phyloP scores from a whole-genome alignment of 768 basidiomycete species.

The Trichaptum fuscoviolaceum region DNA sequence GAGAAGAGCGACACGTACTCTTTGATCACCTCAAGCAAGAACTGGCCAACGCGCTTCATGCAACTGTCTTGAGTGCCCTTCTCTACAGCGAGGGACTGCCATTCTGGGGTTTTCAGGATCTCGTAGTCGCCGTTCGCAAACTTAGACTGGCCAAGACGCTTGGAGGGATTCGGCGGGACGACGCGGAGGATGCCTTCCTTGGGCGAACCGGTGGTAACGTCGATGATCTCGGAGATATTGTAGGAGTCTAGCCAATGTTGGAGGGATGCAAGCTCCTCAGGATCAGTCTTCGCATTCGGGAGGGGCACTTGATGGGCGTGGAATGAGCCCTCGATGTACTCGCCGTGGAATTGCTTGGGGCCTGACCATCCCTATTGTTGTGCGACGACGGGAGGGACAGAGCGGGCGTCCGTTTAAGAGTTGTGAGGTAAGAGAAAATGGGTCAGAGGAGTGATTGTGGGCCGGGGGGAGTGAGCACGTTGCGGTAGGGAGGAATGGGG shows the following conservation, averaged over 20 bases:
- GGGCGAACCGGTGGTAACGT: conserved; percentile 43
- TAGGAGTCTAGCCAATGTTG: conserved; percentile 75
- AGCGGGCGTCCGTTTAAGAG: not conserved
- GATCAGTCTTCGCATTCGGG: conserved; percentile 58
- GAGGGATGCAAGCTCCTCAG: conserved; percentile 57
- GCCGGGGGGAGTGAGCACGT: not conserved
- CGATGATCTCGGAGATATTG: conserved; percentile 61
- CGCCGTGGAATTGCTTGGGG: conserved; percentile 60
- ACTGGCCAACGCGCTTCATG: conserved; percentile 65
- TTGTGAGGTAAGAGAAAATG: not conserved
- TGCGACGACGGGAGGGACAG: not conserved
- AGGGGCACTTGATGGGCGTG: conserved; percentile 87
- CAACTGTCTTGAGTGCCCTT: conserved; percentile 63
- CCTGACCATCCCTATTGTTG: conserved; percentile 51
- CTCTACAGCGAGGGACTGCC: conserved; percentile 48
- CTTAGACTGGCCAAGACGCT: conserved; percentile 64
- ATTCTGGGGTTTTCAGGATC: conserved; percentile 61
- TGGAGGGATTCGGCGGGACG: conserved; percentile 47
- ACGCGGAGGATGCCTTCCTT: conserved; percentile 50
- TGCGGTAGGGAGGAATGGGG: not conserved
- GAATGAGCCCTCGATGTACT: conserved; percentile 77
- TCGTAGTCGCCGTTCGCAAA: conserved; percentile 61
- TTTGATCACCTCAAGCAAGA: conserved; percentile 51
- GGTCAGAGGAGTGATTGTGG: not conserved
- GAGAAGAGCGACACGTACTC: conserved; percentile 31